Evolutionary conservation across 108 stramenopile species (phyloP).

Genomic region (Cylindrotheca closterium): DNA sequence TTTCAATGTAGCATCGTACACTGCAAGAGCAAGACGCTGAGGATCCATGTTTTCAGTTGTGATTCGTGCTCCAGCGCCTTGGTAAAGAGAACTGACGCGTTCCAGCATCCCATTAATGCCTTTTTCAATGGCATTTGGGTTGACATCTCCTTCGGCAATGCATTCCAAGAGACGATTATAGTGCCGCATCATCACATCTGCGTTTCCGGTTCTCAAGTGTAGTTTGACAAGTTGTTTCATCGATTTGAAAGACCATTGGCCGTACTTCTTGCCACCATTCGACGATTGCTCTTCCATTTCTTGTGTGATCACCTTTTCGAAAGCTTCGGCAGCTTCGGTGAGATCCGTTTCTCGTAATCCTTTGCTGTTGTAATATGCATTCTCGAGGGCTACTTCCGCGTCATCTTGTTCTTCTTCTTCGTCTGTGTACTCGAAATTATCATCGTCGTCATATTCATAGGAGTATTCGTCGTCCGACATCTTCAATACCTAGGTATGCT

Average conservation of each 20-base stretch:
- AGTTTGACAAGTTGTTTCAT: slow-evolving; percentile 92
- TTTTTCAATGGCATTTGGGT: slow-evolving; percentile 90
- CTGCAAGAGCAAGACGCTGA: slow-evolving; percentile 47
- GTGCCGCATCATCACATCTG: slow-evolving; percentile 39
- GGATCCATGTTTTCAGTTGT: slow-evolving; percentile 24
- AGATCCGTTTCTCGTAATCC: slow-evolving; percentile 62
- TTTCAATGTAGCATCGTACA: slow-evolving; percentile 76
- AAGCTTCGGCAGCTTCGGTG: slow-evolving; percentile 62
- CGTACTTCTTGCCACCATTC: slow-evolving; percentile 42
- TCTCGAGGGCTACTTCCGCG: slow-evolving; percentile 82
- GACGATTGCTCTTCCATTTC: slow-evolving; percentile 37
- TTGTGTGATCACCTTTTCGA: slow-evolving; percentile 66
- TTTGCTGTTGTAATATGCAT: slow-evolving; percentile 93
- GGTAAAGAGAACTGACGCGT: slow-evolving; percentile 71
- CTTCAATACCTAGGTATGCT: too few relatives aligned
- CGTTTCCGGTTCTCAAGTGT: slow-evolving; percentile 51
- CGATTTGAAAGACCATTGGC: slow-evolving; percentile 87
- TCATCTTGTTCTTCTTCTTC: slow-evolving; percentile 80
- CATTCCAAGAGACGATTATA: slow-evolving; percentile 76
- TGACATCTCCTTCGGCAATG: slow-evolving; percentile 71
- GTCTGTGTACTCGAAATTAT: slow-evolving; percentile 87
- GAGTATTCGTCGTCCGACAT: slow-evolving; percentile 68
- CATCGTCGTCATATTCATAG: slow-evolving; percentile 72
- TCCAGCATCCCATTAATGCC: slow-evolving; percentile 92
- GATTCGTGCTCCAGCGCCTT: slow-evolving; percentile 19